Evolutionary conservation across 768 basidiomycete genomes (phyloP).

Genomic region (Kwoniella mangroviensis): DNA sequence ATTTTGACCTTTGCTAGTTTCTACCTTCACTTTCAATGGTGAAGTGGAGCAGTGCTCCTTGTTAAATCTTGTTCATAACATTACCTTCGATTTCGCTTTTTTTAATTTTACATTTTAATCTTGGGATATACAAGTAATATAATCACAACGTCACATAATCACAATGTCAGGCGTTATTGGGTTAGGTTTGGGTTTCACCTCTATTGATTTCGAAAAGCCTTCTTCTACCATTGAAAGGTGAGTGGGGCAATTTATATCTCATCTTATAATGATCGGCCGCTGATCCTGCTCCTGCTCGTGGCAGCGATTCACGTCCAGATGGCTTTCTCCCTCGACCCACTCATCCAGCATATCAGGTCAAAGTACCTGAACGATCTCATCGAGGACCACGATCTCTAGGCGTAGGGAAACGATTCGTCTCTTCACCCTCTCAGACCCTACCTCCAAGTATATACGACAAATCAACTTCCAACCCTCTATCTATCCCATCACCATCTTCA

Average conservation of each 20-base stretch:
- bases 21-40: not conserved
- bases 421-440: slow-evolving; percentile 21
- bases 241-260: not conserved
- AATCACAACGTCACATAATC: not conserved
- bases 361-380: slow-evolving; percentile 12
- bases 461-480: slow-evolving; percentile 26
- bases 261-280: too few relatives aligned
- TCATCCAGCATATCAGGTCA: slow-evolving; percentile 14
- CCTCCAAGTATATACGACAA: slow-evolving; percentile 30
- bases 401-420: slow-evolving; percentile 25
- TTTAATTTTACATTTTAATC: not conserved
- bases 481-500: not conserved
- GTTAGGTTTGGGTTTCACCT: slow-evolving; percentile 8
- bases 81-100: slow-evolving; percentile 15
- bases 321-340: not conserved
- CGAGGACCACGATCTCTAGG: slow-evolving; percentile 29
- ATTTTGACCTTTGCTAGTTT: not conserved
- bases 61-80: not conserved
- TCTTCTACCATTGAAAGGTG: slow-evolving; percentile 2
- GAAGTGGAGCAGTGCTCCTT: slow-evolving; percentile 9
- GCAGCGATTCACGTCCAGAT: not conserved
- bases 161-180: slow-evolving; percentile 17
- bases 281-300: too few relatives aligned
- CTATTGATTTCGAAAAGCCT: slow-evolving; percentile 2
- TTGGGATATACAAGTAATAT: not conserved